phyloP scores from a whole-genome alignment of 768 basidiomycete species.

The Pisolithus tinctorius region DNA sequence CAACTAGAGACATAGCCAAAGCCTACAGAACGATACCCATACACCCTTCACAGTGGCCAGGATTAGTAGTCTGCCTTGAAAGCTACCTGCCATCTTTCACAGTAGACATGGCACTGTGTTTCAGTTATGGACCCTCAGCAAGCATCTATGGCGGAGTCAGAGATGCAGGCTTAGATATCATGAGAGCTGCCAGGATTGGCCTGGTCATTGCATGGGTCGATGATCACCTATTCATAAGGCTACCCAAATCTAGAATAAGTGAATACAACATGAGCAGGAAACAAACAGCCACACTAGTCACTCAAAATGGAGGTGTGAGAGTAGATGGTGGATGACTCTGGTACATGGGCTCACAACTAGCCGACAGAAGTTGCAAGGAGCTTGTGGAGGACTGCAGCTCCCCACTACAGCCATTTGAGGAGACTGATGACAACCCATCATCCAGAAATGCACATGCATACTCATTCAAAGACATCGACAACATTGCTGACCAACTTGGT shows the following conservation, averaged over 20 bases:
- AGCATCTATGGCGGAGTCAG: no score
- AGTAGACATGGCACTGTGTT: neutral
- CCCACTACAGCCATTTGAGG: neutral
- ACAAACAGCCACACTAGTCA: neutral
- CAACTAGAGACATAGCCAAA: no score
- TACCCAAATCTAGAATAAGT: conserved; percentile 9
- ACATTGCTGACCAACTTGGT: conserved; percentile 23
- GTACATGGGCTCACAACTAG: conserved; percentile 18
- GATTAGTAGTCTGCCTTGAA: conserved; percentile 13
- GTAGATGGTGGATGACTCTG: conserved; percentile 11
- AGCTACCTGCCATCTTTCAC: conserved; percentile 5
- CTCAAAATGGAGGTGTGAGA: neutral
- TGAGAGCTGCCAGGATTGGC: no score
- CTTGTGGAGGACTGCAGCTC: conserved; percentile 26
- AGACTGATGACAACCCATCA: no score
- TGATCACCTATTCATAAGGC: no score
- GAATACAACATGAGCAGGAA: neutral
- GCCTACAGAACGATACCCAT: conserved; percentile 28
- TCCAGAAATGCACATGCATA: conserved; percentile 5
- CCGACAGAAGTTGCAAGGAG: conserved; percentile 16
- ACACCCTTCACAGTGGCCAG: conserved; percentile 23
- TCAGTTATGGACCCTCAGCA: neutral
- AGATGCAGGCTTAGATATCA: no score
- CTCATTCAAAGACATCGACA: conserved; percentile 29
- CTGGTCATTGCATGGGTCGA: no score